Evolutionary conservation across 2,329 filamentous ascomycete species (phyloP).

Genomic region (Incumbomyces lentus): DNA sequence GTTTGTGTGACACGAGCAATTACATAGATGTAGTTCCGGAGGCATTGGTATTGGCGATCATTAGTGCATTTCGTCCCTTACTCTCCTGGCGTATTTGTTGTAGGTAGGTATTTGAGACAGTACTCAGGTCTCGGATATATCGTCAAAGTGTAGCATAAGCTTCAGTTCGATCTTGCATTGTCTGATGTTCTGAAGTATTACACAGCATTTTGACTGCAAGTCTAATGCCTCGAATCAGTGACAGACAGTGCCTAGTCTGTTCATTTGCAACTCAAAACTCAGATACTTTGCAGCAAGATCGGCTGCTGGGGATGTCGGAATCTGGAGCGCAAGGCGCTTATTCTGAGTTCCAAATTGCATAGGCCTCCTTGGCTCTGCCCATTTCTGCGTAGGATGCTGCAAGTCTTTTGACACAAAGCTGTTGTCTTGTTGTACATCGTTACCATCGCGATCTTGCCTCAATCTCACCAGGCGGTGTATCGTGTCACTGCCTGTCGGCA

Average conservation of each 20-base stretch:
- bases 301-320: neutral
- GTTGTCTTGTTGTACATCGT: no score
- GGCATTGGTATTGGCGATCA: no score
- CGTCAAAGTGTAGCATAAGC: no score
- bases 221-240: neutral
- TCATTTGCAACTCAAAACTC: neutral
- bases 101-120: no score
- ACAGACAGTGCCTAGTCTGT: slow-evolving; percentile 4
- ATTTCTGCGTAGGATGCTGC: neutral
- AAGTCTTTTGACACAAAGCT: neutral
- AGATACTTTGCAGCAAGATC: neutral
- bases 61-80: no score
- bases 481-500: neutral
- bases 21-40: no score
- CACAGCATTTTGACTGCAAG: neutral
- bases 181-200: no score
- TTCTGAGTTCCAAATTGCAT: slow-evolving; percentile 1
- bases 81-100: no score
- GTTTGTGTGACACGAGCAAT: no score
- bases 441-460: neutral
- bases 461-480: neutral
- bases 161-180: no score
- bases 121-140: no score
- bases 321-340: slow-evolving; percentile 4
- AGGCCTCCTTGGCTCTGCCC: slow-evolving; percentile 4